Conservation (phyloP, 768 basidiomycete species). For the Mycena pura region DNA sequence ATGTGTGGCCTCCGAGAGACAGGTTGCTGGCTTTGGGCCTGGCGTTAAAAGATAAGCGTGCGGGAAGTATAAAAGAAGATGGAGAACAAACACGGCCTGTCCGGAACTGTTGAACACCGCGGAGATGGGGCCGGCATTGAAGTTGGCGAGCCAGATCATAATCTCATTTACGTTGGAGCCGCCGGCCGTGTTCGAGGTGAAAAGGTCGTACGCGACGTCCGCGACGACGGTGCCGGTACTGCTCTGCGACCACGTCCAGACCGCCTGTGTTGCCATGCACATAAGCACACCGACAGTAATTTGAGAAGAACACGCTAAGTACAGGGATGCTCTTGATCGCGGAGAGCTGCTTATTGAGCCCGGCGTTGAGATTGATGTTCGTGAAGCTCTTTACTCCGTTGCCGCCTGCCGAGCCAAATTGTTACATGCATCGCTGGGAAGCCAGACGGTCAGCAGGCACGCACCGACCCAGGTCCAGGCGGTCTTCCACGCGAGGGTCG, state of each 20-base stretch:
- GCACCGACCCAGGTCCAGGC: constrained; percentile 55
- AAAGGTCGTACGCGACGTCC: constrained; percentile 68
- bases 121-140: constrained; percentile 64
- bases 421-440: not conserved
- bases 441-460: not conserved
- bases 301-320: constrained; percentile 25
- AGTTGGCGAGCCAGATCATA: constrained; percentile 73
- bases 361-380: constrained; percentile 58
- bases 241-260: constrained; percentile 63
- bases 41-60: not conserved
- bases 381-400: constrained; percentile 67
- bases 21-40: constrained; percentile 52
- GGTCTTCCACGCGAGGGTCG: constrained; percentile 56
- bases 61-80: not conserved
- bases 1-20: constrained; percentile 53
- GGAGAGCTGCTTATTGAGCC: constrained; percentile 59
- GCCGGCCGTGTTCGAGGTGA: constrained; percentile 58
- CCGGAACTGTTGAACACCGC: constrained; percentile 53
- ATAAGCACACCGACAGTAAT: not conserved
- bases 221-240: constrained; percentile 51
- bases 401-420: constrained; percentile 41
- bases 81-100: constrained; percentile 36
- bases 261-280: constrained; percentile 42
- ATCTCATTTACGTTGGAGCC: constrained; percentile 58
- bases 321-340: constrained; percentile 64